A percentile compares a stretch with the other conserved stretches of the same genome.
phyloP scores from a whole-genome alignment of 257 asterid genomes.

The Cinchona pubescens region DNA sequence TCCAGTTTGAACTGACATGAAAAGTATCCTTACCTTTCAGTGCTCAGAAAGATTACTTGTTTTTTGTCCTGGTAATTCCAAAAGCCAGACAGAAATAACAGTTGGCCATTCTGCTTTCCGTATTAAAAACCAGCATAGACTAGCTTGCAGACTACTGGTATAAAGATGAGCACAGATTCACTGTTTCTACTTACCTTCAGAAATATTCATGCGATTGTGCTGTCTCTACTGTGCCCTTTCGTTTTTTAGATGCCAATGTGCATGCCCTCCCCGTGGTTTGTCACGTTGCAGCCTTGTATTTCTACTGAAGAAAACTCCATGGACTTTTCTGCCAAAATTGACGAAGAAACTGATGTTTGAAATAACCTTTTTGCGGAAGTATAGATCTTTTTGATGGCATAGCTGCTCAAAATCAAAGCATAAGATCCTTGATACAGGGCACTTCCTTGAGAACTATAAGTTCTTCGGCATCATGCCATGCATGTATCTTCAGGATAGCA shows the following conservation, averaged over 20 bases:
- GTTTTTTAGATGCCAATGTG: background rate
- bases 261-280: too few relatives aligned
- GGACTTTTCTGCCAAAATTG: background rate
- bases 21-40: background rate
- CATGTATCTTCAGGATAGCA: background rate
- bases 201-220: background rate
- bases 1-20: background rate
- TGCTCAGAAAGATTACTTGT: background rate
- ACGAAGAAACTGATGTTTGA: background rate
- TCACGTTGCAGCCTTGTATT: background rate
- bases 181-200: background rate
- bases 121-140: background rate
- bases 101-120: background rate
- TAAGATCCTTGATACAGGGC: background rate
- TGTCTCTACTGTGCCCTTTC: background rate
- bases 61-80: background rate
- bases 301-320: background rate
- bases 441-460: background rate
- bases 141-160: background rate
- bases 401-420: background rate
- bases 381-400: background rate
- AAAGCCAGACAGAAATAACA: background rate
- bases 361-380: too few relatives aligned
- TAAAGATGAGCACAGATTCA: background rate
- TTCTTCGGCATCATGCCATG: background rate